Evolutionary conservation across 148 eudicot genomes (phyloP).

Genomic region (Salicornia ramosissima): DNA sequence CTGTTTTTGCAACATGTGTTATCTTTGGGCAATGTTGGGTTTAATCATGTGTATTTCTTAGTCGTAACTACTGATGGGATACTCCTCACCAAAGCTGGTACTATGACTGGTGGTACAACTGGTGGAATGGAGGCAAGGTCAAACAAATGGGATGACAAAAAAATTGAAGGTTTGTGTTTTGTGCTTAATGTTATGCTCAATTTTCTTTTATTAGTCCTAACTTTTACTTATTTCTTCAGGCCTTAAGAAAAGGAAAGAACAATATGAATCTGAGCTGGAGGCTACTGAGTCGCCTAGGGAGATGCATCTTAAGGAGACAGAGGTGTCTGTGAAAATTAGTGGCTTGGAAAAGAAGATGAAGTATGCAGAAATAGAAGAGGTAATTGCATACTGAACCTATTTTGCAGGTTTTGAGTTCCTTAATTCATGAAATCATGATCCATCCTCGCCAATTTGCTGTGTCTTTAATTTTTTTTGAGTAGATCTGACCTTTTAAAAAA

Average conservation of each 20-base stretch:
- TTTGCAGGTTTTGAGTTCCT: background rate
- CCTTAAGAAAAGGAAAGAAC: conserved; percentile 76
- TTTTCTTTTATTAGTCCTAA: conserved; percentile 19
- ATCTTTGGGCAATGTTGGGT: background rate
- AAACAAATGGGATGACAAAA: conserved; percentile 95
- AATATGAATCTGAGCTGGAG: conserved; percentile 65
- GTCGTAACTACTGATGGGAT: conserved; percentile 96
- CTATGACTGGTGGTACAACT: conserved; percentile 99
- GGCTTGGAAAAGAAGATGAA: conserved; percentile 97
- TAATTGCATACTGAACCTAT: conserved; percentile 14
- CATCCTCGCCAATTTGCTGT: background rate
- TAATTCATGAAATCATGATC: background rate
- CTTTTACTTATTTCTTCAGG: conserved; percentile 34
- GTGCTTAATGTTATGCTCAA: conserved; percentile 12
- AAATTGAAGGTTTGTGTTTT: conserved; percentile 67
- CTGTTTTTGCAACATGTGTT: background rate
- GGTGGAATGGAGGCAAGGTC: conserved; percentile 99
- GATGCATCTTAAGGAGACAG: conserved; percentile 89
- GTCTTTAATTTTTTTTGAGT: background rate
- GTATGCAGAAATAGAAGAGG: conserved; percentile 95
- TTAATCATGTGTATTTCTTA: conserved; percentile 25
- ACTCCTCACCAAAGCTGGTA: conserved; percentile 87
- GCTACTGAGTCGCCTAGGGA: conserved; percentile 90
- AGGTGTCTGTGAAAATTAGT: conserved; percentile 85
- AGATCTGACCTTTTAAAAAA: background rate